Evolutionary conservation across 768 basidiomycete species (phyloP), one percentile per base, ranked within the genome.

Genomic region (Naganishia antarctica): DNA sequence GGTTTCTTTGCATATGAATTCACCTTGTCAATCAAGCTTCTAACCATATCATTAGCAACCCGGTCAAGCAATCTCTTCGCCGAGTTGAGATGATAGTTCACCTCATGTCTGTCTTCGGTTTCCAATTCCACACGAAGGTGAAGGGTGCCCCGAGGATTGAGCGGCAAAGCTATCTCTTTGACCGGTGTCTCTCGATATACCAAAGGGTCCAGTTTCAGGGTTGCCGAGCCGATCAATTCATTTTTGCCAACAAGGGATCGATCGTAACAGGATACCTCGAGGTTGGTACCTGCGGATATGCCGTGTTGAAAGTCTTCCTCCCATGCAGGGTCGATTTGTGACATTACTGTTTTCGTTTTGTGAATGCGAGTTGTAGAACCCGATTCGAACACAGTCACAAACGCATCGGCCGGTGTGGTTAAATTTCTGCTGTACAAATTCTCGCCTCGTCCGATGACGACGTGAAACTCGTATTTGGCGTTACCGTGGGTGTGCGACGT

Each of bases 191-290:
- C 69, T 5, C 61, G 61, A 61, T 73, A 75, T 1, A 59, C 31
- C 23, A 68, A 47, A 1, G 73, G 71, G 46, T 78, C 72, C 25
- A 78, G 70, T 60, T 73, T 75, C 71, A 78, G 69, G 23, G 68
- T 65, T 1, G 66, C 45, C 0, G 66, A 41, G 6, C 76, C 76
- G 50, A 78, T 74, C 21, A 69, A 50, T 45, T 78, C 76, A 50
- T 78, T 75, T 53, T 78, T 76, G 46, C 76, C 76, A 15, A 78
- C 76, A 9, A 78, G 74, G n/a, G 69, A 65, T 25, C 76, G 71
- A 62, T 78, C 73, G 48, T 65, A 76, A 11, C 68, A 66, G 1
- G 65, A 28, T 1, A 78, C 31, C 46, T 78, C 76, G 28, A 74
- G 66, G 9, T 46, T 57, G 32, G 71, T 75, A 49, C 68, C 53